phyloP scores from a whole-genome alignment of 2,329 filamentous ascomycete genomes.

The Phialemoniopsis sp. region DNA sequence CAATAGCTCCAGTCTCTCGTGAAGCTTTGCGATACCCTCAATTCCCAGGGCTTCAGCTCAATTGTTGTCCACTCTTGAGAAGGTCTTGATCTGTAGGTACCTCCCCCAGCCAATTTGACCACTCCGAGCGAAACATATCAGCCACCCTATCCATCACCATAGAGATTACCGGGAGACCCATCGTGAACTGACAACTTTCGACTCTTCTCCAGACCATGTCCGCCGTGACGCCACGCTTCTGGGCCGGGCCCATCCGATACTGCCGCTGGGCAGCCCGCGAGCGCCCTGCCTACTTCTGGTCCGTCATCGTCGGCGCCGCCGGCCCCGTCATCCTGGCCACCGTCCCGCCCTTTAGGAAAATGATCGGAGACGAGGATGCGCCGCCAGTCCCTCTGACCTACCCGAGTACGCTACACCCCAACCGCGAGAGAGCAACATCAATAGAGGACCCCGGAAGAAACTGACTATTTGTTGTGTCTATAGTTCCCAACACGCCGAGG shows the following conservation, averaged over 20 bases:
- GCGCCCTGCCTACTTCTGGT: slow-evolving; percentile 90
- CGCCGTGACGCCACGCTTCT: slow-evolving; percentile 69
- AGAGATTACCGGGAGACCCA: neutral
- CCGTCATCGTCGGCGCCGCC: slow-evolving; percentile 65
- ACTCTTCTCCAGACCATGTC: slow-evolving; percentile 47
- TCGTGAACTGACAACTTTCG: neutral
- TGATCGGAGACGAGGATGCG: slow-evolving; percentile 70
- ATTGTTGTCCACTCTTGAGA: no score
- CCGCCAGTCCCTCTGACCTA: slow-evolving; percentile 81
- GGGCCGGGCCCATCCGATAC: slow-evolving; percentile 78
- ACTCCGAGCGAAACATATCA: no score
- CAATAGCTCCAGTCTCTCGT: no score
- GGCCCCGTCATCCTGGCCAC: slow-evolving; percentile 69
- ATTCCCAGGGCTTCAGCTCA: neutral
- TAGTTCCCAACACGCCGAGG: slow-evolving; percentile 55
- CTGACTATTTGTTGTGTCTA: slow-evolving; percentile 2
- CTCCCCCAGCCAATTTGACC: no score
- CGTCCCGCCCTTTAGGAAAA: slow-evolving; percentile 69
- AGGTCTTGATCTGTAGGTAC: neutral
- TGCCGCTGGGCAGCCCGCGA: slow-evolving; percentile 82
- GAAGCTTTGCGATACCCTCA: neutral
- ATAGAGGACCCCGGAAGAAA: neutral
- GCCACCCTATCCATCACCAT: slow-evolving; percentile 1
- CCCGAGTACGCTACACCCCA: slow-evolving; percentile 62
- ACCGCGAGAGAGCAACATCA: no score